Conservation (phyloP, 306 rosid genomes). For the Cicer yamashitae region DNA sequence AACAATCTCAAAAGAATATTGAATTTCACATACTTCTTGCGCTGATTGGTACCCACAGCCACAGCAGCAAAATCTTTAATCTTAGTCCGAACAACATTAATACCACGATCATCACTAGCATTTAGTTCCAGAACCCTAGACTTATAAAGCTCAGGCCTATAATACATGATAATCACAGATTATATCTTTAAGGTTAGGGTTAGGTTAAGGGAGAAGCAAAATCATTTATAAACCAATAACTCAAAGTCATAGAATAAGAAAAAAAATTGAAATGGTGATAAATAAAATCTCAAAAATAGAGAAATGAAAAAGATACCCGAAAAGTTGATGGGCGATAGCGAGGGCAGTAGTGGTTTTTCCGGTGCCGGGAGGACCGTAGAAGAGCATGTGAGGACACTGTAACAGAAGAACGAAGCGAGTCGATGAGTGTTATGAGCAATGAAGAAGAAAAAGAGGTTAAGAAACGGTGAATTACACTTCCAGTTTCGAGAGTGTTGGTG, state of each 20-base stretch:
- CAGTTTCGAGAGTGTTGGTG: constrained; percentile 88
- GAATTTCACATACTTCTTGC: constrained; percentile 54
- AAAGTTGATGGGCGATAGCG: constrained; percentile 87
- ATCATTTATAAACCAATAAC: neutral
- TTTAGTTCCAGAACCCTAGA: constrained; percentile 92
- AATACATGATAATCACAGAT: constrained; percentile 6
- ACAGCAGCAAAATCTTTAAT: constrained; percentile 89
- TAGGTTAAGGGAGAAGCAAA: neutral
- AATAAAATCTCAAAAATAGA: neutral
- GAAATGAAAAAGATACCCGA: constrained; percentile 53
- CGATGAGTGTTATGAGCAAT: neutral
- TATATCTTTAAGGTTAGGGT: neutral
- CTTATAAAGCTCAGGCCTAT: constrained; percentile 86
- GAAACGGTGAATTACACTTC: constrained; percentile 58
- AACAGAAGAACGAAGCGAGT: neutral
- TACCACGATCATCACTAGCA: constrained; percentile 99
- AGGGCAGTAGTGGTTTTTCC: constrained; percentile 97
- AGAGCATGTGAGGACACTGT: constrained; percentile 95
- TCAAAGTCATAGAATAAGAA: constrained; percentile 22
- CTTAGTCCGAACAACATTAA: constrained; percentile 92
- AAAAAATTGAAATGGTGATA: neutral
- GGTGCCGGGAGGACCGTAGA: constrained; percentile 95
- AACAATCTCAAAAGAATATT: constrained; percentile 7
- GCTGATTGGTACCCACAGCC: constrained; percentile 68
- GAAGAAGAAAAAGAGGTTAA: neutral